Evolutionary conservation across 2,329 filamentous ascomycete species (phyloP).

Genomic region (Salinomyces thailandicus): DNA sequence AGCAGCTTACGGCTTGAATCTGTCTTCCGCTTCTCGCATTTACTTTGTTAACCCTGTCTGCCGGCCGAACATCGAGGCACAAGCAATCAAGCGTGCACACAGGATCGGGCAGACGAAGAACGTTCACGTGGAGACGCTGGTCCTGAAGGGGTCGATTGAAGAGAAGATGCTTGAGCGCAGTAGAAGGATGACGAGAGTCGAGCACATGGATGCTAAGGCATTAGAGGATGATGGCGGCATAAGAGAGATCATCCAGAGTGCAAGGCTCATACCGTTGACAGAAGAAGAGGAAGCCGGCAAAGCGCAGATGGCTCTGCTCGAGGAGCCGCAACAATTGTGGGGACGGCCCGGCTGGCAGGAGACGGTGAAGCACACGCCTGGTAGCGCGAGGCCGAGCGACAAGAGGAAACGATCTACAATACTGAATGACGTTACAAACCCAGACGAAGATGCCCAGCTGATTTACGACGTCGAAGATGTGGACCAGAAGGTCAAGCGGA

Average conservation of each 20-base stretch:
- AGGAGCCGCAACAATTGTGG: slow-evolving; percentile 36
- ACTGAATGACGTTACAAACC: slow-evolving; percentile 4
- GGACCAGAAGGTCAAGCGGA: background rate
- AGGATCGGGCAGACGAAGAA: slow-evolving; percentile 71
- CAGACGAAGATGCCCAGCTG: slow-evolving; percentile 1
- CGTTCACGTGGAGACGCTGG: slow-evolving; percentile 77
- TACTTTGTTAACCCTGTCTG: slow-evolving; percentile 86
- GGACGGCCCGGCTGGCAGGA: slow-evolving; percentile 24
- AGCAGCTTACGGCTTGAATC: slow-evolving; percentile 78
- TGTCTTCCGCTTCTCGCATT: slow-evolving; percentile 70
- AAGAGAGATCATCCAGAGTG: slow-evolving; percentile 48
- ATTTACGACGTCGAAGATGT: slow-evolving; percentile 3
- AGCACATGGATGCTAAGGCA: slow-evolving; percentile 46
- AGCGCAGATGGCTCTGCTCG: slow-evolving; percentile 33
- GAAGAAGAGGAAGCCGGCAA: slow-evolving; percentile 22
- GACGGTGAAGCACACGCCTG: background rate
- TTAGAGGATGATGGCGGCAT: slow-evolving; percentile 50
- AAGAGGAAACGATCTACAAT: slow-evolving; percentile 4
- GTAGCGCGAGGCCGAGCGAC: background rate
- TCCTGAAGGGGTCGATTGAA: slow-evolving; percentile 70
- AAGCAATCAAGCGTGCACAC: slow-evolving; percentile 83
- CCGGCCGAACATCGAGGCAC: slow-evolving; percentile 72
- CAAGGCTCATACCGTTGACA: slow-evolving; percentile 38
- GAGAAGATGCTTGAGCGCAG: slow-evolving; percentile 69
- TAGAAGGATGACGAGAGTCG: slow-evolving; percentile 58